phyloP scores from a whole-genome alignment of 2,329 filamentous ascomycete genomes.

The Rugonectria rugulosa region DNA sequence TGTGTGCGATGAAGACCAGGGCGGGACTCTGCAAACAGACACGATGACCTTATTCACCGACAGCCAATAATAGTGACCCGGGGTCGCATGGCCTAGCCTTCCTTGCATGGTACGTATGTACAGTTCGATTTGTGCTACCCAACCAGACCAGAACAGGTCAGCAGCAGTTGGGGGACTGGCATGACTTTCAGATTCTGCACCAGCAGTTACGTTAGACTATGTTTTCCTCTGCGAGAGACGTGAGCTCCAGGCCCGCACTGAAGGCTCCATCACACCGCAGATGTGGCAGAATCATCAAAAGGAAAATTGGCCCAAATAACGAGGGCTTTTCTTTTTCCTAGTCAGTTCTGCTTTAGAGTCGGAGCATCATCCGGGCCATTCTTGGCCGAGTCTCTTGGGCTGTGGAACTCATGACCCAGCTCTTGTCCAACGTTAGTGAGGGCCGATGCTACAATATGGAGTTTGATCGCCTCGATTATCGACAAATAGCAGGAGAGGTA shows the following conservation, averaged over 20 bases:
- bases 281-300: conserved; percentile 19
- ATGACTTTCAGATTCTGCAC: conserved; percentile 3
- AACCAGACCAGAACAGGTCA: conserved; percentile 5
- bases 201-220: conserved; percentile 11
- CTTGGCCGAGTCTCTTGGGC: conserved; percentile 19
- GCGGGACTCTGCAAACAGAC: conserved; percentile 23
- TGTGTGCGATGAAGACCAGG: conserved; percentile 27
- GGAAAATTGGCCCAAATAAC: conserved; percentile 1
- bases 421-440: conserved; percentile 20
- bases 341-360: conserved; percentile 24
- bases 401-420: no score
- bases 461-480: conserved; percentile 13
- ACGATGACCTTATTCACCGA: conserved; percentile 24
- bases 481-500: conserved; percentile 18
- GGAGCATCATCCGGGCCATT: conserved; percentile 14
- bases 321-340: conserved; percentile 24
- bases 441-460: conserved; percentile 24
- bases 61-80: conserved; percentile 28
- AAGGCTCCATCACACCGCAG: conserved; percentile 32
- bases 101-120: conserved; percentile 39
- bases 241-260: conserved; percentile 14
- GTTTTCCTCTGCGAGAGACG: conserved; percentile 1
- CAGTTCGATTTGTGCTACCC: conserved; percentile 21
- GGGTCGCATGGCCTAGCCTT: conserved; percentile 26
- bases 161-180: conserved; percentile 3